Conservation (phyloP, 345 rosid genomes). For the Erysimum cheiranthoides region DNA sequence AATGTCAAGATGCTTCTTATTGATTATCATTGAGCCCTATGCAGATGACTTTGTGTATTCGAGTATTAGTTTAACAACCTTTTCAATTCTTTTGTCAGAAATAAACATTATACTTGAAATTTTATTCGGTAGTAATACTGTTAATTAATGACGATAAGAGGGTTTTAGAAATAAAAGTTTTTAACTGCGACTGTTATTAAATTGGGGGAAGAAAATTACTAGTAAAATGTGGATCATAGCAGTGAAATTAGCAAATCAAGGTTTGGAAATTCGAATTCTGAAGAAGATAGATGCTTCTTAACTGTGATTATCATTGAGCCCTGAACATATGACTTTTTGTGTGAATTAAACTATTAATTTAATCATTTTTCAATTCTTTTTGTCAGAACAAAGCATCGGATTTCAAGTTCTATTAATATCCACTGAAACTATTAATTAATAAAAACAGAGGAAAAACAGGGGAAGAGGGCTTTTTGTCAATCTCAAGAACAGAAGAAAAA, state of each 20-base stretch:
- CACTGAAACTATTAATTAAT: conserved; percentile 12
- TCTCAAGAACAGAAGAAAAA: conserved; percentile 41
- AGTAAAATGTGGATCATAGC: background rate
- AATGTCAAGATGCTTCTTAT: background rate
- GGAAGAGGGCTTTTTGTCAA: conserved; percentile 36
- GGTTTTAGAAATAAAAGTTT: too few relatives aligned
- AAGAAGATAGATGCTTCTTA: conserved; percentile 23
- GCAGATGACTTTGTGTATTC: conserved; percentile 16
- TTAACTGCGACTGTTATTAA: background rate
- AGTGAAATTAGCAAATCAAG: background rate
- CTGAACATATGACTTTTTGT: conserved; percentile 28
- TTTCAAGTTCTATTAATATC: conserved; percentile 18
- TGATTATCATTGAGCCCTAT: conserved; percentile 16
- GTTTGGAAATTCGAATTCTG: background rate
- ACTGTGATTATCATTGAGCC: conserved; percentile 29
- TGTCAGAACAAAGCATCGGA: conserved; percentile 40
- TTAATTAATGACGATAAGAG: background rate
- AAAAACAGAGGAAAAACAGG: conserved; percentile 19
- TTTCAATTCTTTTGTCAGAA: conserved; percentile 22
- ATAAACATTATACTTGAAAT: background rate
- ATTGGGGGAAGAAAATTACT: background rate
- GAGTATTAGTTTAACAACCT: conserved; percentile 11
- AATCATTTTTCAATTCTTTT: conserved; percentile 7
- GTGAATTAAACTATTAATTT: background rate
- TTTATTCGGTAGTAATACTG: conserved; percentile 7